Conservation (phyloP, 306 rosid species). For the Lathyrus oleraceus region DNA sequence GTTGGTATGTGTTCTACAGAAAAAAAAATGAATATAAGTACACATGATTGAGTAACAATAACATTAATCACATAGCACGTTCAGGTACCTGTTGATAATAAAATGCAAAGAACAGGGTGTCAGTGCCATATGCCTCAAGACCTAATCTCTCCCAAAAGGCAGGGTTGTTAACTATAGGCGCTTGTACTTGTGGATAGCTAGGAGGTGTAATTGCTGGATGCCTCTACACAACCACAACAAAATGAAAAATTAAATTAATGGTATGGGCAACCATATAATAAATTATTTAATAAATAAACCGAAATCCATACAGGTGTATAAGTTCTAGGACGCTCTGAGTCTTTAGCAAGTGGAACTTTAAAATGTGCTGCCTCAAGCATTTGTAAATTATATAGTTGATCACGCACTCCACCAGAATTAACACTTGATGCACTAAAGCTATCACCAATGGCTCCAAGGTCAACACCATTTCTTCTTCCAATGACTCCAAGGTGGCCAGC, state of each 20-base stretch:
- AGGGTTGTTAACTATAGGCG: constrained; percentile 89
- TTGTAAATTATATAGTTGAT: constrained; percentile 70
- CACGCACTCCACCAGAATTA: constrained; percentile 69
- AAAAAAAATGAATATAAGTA: constrained; percentile 31
- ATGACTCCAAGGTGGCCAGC: constrained; percentile 85
- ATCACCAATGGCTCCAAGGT: constrained; percentile 90
- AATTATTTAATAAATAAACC: constrained; percentile 20
- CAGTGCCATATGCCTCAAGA: constrained; percentile 66
- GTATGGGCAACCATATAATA: background rate
- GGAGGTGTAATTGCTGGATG: constrained; percentile 80
- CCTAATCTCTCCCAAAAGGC: constrained; percentile 94
- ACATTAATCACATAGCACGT: constrained; percentile 11
- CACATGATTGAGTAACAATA: constrained; percentile 16
- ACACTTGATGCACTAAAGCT: constrained; percentile 58
- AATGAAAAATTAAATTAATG: constrained; percentile 19
- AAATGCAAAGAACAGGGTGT: constrained; percentile 87
- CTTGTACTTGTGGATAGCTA: constrained; percentile 92
- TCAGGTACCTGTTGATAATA: constrained; percentile 86
- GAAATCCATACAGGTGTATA: constrained; percentile 72
- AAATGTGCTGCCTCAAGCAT: constrained; percentile 86
- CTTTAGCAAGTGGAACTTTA: constrained; percentile 86
- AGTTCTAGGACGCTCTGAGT: constrained; percentile 87
- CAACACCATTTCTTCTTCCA: constrained; percentile 92
- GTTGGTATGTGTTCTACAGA: constrained; percentile 87
- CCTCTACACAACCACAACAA: constrained; percentile 53